Conservation (phyloP, 2,329 filamentous ascomycete species). For the Aspergillus alliaceus region DNA sequence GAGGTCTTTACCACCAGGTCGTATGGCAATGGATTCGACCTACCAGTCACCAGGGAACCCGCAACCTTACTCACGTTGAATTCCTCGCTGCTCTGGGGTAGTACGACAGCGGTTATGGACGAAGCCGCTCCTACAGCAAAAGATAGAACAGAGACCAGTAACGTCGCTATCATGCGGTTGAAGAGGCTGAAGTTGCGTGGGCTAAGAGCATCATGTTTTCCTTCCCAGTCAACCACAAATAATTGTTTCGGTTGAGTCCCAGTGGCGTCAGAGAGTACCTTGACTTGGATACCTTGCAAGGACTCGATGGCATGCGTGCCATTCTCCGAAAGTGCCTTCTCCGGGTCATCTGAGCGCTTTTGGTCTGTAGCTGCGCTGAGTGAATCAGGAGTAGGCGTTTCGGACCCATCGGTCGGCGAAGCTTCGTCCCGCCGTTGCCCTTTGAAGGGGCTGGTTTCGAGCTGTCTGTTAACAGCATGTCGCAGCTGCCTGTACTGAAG, state of each 20-base stretch:
- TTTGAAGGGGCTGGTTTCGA: conserved; percentile 4
- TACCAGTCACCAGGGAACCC: conserved; percentile 49
- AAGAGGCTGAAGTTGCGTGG: conserved; percentile 40
- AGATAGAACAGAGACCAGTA: conserved; percentile 49
- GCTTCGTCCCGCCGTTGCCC: too few relatives aligned
- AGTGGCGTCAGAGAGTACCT: conserved; percentile 4
- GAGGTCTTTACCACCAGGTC: not conserved
- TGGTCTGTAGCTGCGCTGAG: not conserved
- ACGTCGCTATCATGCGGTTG: conserved; percentile 39
- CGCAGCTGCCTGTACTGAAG: conserved; percentile 24
- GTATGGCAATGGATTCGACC: not conserved
- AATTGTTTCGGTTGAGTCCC: conserved; percentile 17
- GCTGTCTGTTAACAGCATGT: conserved; percentile 17
- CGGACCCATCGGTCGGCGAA: not conserved
- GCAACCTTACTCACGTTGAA: conserved; percentile 53
- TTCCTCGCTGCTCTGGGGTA: conserved; percentile 46
- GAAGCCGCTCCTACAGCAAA: conserved; percentile 54
- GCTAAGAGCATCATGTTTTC: conserved; percentile 37
- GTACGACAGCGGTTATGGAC: conserved; percentile 53
- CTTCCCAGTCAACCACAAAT: conserved; percentile 46
- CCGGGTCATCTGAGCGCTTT: not conserved
- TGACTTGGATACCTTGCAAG: conserved; percentile 12
- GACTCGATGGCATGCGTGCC: not conserved
- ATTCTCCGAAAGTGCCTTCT: not conserved
- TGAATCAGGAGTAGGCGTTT: not conserved